Evolutionary conservation across 305 asterid genomes (phyloP).

Genomic region (Fraxinus latifolia): DNA sequence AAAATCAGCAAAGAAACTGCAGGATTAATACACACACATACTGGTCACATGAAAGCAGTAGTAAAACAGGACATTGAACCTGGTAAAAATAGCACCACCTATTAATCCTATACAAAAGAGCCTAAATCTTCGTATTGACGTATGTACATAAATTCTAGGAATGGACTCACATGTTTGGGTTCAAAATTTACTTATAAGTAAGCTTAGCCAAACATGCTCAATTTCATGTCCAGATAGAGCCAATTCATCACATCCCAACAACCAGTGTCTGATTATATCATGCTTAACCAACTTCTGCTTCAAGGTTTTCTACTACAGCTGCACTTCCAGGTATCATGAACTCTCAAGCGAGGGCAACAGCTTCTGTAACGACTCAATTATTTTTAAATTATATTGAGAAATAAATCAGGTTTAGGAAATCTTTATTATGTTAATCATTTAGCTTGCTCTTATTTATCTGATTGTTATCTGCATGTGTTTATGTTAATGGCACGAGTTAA

Average conservation of each 20-base stretch:
- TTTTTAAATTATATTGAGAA: not conserved
- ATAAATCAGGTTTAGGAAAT: not conserved
- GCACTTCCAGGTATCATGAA: not conserved
- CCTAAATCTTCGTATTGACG: not conserved
- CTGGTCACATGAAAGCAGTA: not conserved
- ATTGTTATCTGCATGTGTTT: not conserved
- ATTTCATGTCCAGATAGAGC: not conserved
- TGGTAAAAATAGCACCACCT: not conserved
- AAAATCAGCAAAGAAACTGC: constrained; percentile 11
- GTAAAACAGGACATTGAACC: not conserved
- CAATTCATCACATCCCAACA: not conserved
- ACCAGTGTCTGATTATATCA: not conserved
- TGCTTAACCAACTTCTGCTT: not conserved
- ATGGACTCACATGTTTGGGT: not conserved
- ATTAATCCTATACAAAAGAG: not conserved
- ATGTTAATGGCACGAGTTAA: not conserved
- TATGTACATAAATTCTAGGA: not conserved
- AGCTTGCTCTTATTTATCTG: not conserved
- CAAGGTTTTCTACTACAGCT: not conserved
- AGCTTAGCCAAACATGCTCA: not conserved
- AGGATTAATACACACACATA: not conserved
- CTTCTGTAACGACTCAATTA: not conserved
- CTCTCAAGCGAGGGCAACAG: not conserved
- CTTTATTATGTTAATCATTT: not conserved
- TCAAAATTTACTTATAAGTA: not conserved